Percentiles rank a stretch among this genome's conserved stretches.
Conservation (phyloP, 768 basidiomycete species). For the Suillus alpinus region DNA sequence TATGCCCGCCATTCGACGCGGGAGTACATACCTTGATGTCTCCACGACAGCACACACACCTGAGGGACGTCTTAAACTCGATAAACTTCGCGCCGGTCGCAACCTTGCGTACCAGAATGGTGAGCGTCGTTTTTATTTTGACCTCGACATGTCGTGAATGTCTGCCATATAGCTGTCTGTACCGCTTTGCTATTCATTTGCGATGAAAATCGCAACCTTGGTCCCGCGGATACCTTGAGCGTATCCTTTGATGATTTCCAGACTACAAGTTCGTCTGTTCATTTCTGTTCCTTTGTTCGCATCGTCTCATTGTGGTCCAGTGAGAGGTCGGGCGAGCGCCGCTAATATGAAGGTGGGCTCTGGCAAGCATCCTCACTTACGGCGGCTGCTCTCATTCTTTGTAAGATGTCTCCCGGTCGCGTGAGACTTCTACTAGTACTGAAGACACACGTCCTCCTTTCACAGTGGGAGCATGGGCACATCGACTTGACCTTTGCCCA, state of each 20-base stretch:
- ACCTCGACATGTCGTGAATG: neutral
- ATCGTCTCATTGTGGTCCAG: neutral
- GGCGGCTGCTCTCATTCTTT: neutral
- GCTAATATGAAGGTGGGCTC: neutral
- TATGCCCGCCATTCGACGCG: neutral
- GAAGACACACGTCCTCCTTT: neutral
- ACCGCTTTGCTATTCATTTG: neutral
- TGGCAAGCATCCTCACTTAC: neutral
- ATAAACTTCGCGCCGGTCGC: neutral
- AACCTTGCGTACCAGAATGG: neutral
- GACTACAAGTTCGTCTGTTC: neutral
- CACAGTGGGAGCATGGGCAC: neutral
- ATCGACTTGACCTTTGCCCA: neutral
- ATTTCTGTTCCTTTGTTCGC: neutral
- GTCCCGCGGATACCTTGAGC: neutral
- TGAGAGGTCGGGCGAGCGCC: neutral
- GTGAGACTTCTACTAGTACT: neutral
- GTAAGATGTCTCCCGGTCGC: neutral
- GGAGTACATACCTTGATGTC: neutral
- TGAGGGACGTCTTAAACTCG: neutral
- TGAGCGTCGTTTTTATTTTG: neutral
- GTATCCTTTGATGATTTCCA: neutral
- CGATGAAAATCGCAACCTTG: neutral
- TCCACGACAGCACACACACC: slow-evolving; percentile 1
- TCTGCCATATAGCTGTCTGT: neutral